Base-by-base conservation (phyloP, 73 alveolate species). In the Paramecium primaurelia region DNA sequence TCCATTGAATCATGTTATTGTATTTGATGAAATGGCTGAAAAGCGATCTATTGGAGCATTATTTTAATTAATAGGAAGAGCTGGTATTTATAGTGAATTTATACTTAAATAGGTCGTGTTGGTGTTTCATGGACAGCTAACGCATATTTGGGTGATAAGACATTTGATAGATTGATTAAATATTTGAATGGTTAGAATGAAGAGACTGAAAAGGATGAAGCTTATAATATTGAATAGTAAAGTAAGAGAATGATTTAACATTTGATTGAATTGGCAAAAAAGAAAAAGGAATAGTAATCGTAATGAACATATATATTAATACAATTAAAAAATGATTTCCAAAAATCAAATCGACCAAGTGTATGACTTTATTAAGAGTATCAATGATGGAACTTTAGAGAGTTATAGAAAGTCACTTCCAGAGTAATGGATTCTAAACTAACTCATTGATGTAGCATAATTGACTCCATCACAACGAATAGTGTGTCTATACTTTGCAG, bases 51-150 rank as follows among this genome's bases (percentile, higher is more conserved):
- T 80, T 20, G 91, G 91, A 0, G 91, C 91, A 6, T 36, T 80
- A 8, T 80, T 80, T 47, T 47, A 80, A 45, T 80, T 80, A 77
- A 80, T 80, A 45, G 91, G 91, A 45, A 40, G 91, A 80, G 91
- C 91, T 44, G 91, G 91, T 80, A 80, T 12, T 44, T 1, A 37
- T 37, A 38, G n/a, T 3, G 11, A 8, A 1, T n/a, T n/a, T 25
- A 26, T 2, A 0, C 9, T 36, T 40, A 37, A 1, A 25, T 80
- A 80, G 91, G 91, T 80, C 91, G 91, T 80, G 91, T 80, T 20
- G 91, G 91, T 26, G 91, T 80, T 80, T 80, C 91, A 25, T 80
- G 91, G 91, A 49, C 75, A 45, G 91, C 91, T 47, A 80, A 80
- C 45, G 91, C 91, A 12, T 80, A 80, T 80, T 80, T 80, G 30